These are phyloP conservation scores for Clitocybe nebularis DNA, from an alignment of 1,284 basidiomycete species.

Conservation along the genomic window DNA sequence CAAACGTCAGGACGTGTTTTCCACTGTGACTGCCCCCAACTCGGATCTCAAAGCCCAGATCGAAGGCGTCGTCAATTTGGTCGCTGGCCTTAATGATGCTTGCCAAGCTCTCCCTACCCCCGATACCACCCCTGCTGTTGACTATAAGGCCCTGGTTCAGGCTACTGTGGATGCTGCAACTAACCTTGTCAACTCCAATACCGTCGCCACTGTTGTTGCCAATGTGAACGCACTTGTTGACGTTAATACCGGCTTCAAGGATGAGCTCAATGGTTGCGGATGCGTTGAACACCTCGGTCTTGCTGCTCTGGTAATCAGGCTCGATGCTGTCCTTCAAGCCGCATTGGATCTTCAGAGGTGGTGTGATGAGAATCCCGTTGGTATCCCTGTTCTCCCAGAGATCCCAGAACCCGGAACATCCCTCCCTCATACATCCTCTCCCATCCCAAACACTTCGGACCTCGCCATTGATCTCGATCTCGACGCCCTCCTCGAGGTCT, in stretches of 20 bases:
- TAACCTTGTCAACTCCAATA: slow-evolving; percentile 5
- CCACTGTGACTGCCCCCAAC: neutral
- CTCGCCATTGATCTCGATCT: neutral
- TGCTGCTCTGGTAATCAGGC: slow-evolving; percentile 1
- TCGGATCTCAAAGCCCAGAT: slow-evolving; percentile 1
- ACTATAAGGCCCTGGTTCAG: slow-evolving; percentile 3
- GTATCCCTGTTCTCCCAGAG: neutral
- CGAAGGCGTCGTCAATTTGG: slow-evolving; percentile 14
- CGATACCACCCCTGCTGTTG: neutral
- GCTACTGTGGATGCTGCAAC: slow-evolving; percentile 1
- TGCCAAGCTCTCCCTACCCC: neutral
- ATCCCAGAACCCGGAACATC: neutral
- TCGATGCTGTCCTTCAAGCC: slow-evolving; percentile 4
- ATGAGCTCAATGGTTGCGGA: neutral
- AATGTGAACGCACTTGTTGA: slow-evolving; percentile 3
- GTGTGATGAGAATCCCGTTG: slow-evolving; percentile 1
- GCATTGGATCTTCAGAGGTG: slow-evolving; percentile 4
- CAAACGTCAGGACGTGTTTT: neutral
- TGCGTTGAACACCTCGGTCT: slow-evolving; percentile 3
- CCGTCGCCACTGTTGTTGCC: neutral
- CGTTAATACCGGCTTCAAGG: neutral
- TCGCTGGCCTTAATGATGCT: slow-evolving; percentile 13
- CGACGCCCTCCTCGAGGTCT: neutral
- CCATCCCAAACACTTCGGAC: slow-evolving; percentile 5
- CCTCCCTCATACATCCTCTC: slow-evolving; percentile 3